Evolutionary conservation across 2,329 filamentous ascomycete genomes (phyloP).

Genomic region (Pseudogymnoascus sp.): DNA sequence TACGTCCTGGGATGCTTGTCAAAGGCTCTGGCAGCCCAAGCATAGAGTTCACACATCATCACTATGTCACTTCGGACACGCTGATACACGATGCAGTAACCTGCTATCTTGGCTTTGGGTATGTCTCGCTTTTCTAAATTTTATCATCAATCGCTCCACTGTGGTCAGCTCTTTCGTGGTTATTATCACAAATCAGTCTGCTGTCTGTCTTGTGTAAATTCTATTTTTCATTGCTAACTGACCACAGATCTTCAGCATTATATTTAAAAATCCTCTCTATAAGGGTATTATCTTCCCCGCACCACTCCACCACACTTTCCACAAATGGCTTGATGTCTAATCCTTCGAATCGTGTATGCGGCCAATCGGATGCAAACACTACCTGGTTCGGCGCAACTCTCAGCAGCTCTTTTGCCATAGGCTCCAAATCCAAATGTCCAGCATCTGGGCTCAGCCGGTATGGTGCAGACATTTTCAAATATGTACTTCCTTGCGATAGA

Average conservation of each 20-base stretch:
- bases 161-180: neutral
- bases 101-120: neutral
- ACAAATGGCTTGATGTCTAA: conserved; percentile 50
- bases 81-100: neutral
- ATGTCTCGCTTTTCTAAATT: neutral
- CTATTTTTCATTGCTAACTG: conserved; percentile 18
- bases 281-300: conserved; percentile 38
- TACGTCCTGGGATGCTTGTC: neutral
- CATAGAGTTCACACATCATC: neutral
- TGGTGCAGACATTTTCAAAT: conserved; percentile 38
- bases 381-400: conserved; percentile 37
- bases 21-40: too few species aligned
- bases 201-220: neutral
- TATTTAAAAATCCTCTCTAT: conserved; percentile 45
- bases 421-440: conserved; percentile 38
- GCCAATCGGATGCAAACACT: conserved; percentile 59
- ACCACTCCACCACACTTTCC: conserved; percentile 47
- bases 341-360: conserved; percentile 54
- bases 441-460: conserved; percentile 47
- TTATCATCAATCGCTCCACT: neutral
- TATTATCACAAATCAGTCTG: neutral
- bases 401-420: conserved; percentile 44
- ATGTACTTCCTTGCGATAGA: conserved; percentile 39
- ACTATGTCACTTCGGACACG: neutral
- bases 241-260: conserved; percentile 50